Evolutionary conservation across 805 yeast species (phyloP).

Genomic region (Schwanniomyces pseudopolymorphus): DNA sequence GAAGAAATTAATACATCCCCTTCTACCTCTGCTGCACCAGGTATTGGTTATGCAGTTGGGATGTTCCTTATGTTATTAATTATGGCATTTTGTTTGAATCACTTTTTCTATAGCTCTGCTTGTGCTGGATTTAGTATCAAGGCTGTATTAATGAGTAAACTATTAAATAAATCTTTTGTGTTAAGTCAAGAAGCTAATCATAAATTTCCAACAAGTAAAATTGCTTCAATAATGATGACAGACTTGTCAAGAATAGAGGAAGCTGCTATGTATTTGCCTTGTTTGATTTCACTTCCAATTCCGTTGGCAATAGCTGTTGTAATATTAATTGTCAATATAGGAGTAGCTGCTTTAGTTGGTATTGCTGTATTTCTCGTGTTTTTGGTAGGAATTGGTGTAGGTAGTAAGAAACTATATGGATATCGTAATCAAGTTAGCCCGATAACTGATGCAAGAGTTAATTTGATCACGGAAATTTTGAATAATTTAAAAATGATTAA

Average conservation of each 20-base stretch:
- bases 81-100: slow-evolving; percentile 41
- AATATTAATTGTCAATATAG: slow-evolving; percentile 60
- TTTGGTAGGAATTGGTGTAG: slow-evolving; percentile 43
- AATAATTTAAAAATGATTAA: slow-evolving; percentile 76
- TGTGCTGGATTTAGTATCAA: slow-evolving; percentile 64
- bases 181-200: slow-evolving; percentile 56
- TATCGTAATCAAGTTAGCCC: slow-evolving; percentile 53
- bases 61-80: slow-evolving; percentile 12
- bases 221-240: slow-evolving; percentile 72
- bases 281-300: slow-evolving; percentile 58
- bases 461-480: slow-evolving; percentile 69
- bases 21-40: slow-evolving; percentile 18
- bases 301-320: slow-evolving; percentile 60
- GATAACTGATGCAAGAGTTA: slow-evolving; percentile 71
- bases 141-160: slow-evolving; percentile 63
- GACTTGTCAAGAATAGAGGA: slow-evolving; percentile 76
- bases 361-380: slow-evolving; percentile 41
- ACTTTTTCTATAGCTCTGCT: slow-evolving; percentile 57
- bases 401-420: slow-evolving; percentile 49
- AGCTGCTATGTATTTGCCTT: slow-evolving; percentile 61
- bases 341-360: slow-evolving; percentile 70
- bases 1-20: slow-evolving; percentile 20
- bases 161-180: slow-evolving; percentile 63
- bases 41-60: slow-evolving; percentile 36
- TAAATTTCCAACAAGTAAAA: slow-evolving; percentile 59